These are phyloP conservation scores for Eucalyptus dawsonii DNA, from an alignment of 345 rosid species.

Conservation along the genomic window DNA sequence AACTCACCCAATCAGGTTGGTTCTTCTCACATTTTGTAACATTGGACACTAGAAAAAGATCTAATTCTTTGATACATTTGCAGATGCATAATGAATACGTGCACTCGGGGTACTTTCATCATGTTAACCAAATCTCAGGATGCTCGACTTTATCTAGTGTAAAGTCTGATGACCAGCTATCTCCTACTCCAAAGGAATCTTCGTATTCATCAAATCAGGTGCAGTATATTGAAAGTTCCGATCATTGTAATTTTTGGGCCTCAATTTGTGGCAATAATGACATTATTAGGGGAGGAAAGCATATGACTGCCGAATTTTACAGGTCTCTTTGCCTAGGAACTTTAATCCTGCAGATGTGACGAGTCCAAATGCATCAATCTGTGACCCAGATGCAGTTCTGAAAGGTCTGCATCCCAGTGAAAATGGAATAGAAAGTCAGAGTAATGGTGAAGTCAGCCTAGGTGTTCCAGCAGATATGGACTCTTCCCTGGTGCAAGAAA, in stretches of 20 bases:
- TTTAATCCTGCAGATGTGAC: slow-evolving; percentile 11
- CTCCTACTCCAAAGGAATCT: slow-evolving; percentile 34
- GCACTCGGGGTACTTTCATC: slow-evolving; percentile 13
- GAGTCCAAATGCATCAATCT: slow-evolving; percentile 15
- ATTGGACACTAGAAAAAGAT: not conserved
- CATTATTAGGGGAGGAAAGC: slow-evolving; percentile 12
- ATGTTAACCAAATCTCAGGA: slow-evolving; percentile 36
- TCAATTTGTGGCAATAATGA: not conserved
- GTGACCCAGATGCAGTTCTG: slow-evolving; percentile 23
- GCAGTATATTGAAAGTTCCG: slow-evolving; percentile 24
- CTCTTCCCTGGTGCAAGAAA: slow-evolving; percentile 39
- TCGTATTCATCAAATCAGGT: slow-evolving; percentile 51
- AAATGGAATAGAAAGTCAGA: slow-evolving; percentile 19
- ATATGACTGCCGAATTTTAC: slow-evolving; percentile 9
- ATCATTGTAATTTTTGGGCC: slow-evolving; percentile 21
- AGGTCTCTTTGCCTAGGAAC: slow-evolving; percentile 9
- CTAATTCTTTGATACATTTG: slow-evolving; percentile 12
- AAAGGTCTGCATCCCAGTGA: slow-evolving; percentile 18
- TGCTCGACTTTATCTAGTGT: slow-evolving; percentile 30
- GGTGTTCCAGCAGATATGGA: slow-evolving; percentile 27
- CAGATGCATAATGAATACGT: slow-evolving; percentile 1
- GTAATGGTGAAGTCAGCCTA: slow-evolving; percentile 24
- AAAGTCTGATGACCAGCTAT: slow-evolving; percentile 31
- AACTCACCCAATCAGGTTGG: slow-evolving; percentile 12
- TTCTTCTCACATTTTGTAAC: slow-evolving; percentile 9